A percentile compares a stretch with the other conserved stretches of the same genome.
Conservation (phyloP, 2,329 filamentous ascomycete species). For the Fusarium protoensiforme region DNA sequence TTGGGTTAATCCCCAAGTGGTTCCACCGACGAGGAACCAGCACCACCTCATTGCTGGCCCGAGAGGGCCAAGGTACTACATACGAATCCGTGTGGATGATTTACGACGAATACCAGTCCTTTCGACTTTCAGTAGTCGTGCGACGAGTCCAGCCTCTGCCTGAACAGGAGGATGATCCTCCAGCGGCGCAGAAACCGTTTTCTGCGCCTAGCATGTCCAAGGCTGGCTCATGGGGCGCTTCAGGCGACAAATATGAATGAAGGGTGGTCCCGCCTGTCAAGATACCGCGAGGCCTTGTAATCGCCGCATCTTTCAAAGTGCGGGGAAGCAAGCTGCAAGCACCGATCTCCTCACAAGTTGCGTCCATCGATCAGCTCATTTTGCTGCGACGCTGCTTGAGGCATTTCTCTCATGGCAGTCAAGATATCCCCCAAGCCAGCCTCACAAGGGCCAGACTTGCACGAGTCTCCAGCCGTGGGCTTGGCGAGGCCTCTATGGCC, state of each 20-base stretch:
- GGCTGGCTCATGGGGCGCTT: neutral
- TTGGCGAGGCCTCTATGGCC: neutral
- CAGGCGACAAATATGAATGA: neutral
- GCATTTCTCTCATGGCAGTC: neutral
- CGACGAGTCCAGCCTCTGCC: neutral
- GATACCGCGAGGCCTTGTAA: constrained; percentile 12
- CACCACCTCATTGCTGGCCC: constrained; percentile 21
- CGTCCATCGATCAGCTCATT: neutral
- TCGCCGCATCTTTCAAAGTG: neutral
- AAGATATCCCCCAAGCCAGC: neutral
- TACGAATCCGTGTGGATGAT: constrained; percentile 51
- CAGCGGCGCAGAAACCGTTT: neutral
- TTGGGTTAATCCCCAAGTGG: constrained; percentile 38
- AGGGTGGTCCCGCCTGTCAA: neutral
- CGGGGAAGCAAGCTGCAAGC: neutral
- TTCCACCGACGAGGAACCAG: constrained; percentile 32
- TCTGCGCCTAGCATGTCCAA: neutral
- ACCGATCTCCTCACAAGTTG: neutral
- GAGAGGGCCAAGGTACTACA: constrained; percentile 45
- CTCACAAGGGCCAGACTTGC: neutral
- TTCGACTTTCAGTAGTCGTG: constrained; percentile 15
- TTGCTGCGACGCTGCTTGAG: neutral
- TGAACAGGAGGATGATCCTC: neutral
- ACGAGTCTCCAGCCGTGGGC: neutral
- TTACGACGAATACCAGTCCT: constrained; percentile 44